These are phyloP conservation scores for Porogramme epimiltina DNA, from an alignment of 1,284 basidiomycete genomes.

Conservation along the genomic window DNA sequence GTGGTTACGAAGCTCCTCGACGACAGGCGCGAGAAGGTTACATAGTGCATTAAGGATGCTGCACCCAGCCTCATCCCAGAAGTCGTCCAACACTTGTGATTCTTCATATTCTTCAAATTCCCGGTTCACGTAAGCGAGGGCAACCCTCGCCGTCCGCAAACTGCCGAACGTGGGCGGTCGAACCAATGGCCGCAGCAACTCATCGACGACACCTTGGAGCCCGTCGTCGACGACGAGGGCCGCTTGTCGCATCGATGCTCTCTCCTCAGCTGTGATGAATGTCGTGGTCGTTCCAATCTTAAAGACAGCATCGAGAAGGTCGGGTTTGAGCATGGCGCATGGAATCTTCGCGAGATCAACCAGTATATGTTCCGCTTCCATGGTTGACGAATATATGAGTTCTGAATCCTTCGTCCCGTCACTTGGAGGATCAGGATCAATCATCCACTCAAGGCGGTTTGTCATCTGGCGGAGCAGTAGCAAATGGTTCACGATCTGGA, in stretches of 20 bases:
- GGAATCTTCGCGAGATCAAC: constrained; percentile 62
- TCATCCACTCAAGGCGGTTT: constrained; percentile 64
- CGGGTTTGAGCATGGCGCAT: constrained; percentile 55
- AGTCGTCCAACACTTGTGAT: constrained; percentile 51
- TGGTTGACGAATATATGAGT: constrained; percentile 52
- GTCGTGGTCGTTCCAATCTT: constrained; percentile 54
- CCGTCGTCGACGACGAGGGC: constrained; percentile 69
- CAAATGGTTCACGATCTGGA: constrained; percentile 66
- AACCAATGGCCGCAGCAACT: constrained; percentile 51
- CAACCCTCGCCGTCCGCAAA: constrained; percentile 61
- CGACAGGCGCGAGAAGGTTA: constrained; percentile 49
- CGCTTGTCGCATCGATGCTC: constrained; percentile 55
- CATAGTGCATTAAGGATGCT: constrained; percentile 58
- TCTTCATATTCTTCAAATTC: constrained; percentile 57
- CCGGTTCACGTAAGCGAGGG: constrained; percentile 54
- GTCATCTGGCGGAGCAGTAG: constrained; percentile 65
- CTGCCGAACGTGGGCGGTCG: constrained; percentile 52
- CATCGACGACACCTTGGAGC: constrained; percentile 60
- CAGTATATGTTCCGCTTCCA: constrained; percentile 69
- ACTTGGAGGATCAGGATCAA: constrained; percentile 58
- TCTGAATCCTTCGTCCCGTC: constrained; percentile 67
- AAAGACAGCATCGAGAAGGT: constrained; percentile 58
- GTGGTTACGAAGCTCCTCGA: constrained; percentile 51
- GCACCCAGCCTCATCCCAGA: constrained; percentile 60
- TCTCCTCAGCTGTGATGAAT: constrained; percentile 61